Percentiles rank a stretch among this genome's conserved stretches.
Conservation (phyloP, 331 rosid species). For the Malus hybrid region DNA sequence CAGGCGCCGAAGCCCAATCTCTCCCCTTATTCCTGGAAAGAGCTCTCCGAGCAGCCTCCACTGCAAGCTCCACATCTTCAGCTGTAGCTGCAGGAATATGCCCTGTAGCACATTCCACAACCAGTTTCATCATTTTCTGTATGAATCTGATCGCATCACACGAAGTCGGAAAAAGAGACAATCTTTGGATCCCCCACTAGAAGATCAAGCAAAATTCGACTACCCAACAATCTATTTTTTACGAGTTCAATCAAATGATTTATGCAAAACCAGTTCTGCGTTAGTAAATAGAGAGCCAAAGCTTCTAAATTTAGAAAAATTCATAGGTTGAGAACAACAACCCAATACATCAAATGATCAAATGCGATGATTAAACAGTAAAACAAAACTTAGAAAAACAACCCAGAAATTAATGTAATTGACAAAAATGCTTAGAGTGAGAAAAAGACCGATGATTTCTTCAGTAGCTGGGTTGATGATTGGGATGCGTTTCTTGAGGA, state of each 20-base stretch:
- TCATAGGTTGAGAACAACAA: too few species aligned
- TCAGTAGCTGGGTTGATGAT: slow-evolving; percentile 78
- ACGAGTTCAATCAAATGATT: neutral
- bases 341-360: neutral
- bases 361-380: neutral
- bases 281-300: neutral
- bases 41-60: slow-evolving; percentile 70
- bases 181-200: neutral
- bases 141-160: too few species aligned
- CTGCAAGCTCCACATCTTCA: slow-evolving; percentile 86
- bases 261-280: neutral
- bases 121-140: neutral
- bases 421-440: neutral
- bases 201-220: neutral
- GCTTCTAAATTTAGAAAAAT: neutral
- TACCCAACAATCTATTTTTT: neutral
- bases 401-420: neutral
- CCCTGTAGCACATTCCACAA: slow-evolving; percentile 39
- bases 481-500: slow-evolving; percentile 67
- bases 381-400: neutral
- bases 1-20: slow-evolving; percentile 76
- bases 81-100: slow-evolving; percentile 83
- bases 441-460: slow-evolving; percentile 44
- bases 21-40: slow-evolving; percentile 68
- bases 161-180: too few species aligned